phyloP scores from a whole-genome alignment of 2,329 filamentous ascomycete species.

The Aspergillus calidoustus region DNA sequence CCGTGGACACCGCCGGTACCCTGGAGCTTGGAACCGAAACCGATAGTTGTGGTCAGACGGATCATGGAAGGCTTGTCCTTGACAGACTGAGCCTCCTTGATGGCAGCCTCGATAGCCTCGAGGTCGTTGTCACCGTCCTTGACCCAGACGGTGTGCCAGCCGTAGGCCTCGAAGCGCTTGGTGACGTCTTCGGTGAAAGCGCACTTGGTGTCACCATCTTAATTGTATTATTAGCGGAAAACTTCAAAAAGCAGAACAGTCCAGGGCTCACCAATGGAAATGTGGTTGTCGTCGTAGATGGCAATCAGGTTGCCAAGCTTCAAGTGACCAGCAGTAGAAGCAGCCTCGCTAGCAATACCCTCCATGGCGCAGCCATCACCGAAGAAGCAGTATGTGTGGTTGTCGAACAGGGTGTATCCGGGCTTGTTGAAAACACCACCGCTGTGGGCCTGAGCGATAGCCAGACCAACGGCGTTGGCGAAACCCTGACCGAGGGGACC shows the following conservation, averaged over 20 bases:
- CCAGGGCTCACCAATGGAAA: constrained; percentile 68
- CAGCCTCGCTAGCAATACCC: constrained; percentile 92
- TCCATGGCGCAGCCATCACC: constrained; percentile 99
- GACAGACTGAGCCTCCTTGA: constrained; percentile 81
- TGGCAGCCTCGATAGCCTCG: constrained; percentile 82
- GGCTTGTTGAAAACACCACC: constrained; percentile 96
- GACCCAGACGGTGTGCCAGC: constrained; percentile 89
- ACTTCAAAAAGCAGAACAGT: not conserved
- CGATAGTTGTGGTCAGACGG: constrained; percentile 96
- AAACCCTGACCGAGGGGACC: constrained; percentile 98
- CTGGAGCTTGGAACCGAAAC: constrained; percentile 89
- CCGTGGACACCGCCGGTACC: constrained; percentile 97
- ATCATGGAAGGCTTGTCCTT: constrained; percentile 97
- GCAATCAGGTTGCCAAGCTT: constrained; percentile 97
- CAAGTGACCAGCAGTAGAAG: constrained; percentile 89
- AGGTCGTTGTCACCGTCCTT: constrained; percentile 88
- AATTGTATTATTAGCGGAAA: not conserved
- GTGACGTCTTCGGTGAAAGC: constrained; percentile 96
- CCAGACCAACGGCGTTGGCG: constrained; percentile 95
- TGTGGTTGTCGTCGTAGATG: constrained; percentile 99
- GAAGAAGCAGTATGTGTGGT: constrained; percentile 96
- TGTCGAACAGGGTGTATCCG: constrained; percentile 86
- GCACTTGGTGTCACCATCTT: constrained; percentile 91
- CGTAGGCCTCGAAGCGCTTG: constrained; percentile 95
- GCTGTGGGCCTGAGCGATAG: constrained; percentile 92